Evolutionary conservation across 2,329 filamentous ascomycete species (phyloP).

Genomic region (Epichloe sylvatica): DNA sequence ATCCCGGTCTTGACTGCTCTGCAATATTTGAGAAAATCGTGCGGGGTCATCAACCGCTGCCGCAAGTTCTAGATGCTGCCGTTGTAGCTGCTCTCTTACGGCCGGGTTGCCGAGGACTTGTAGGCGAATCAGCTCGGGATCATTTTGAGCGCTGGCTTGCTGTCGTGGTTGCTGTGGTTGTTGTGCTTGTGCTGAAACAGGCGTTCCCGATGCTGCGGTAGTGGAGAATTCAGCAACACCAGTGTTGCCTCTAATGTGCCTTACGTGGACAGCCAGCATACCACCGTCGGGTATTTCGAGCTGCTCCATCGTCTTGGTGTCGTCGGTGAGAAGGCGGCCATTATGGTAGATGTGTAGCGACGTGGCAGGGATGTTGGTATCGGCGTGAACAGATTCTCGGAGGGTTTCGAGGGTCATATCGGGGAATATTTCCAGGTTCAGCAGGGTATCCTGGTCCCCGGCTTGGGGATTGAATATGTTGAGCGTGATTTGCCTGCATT

Average conservation of each 20-base stretch:
- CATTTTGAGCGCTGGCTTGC: constrained; percentile 29
- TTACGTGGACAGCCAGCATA: constrained; percentile 78
- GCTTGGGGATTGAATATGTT: constrained; percentile 65
- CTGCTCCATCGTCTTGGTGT: constrained; percentile 67
- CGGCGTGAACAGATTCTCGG: constrained; percentile 76
- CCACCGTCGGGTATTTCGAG: constrained; percentile 75
- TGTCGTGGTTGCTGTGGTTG: constrained; percentile 20
- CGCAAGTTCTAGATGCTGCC: constrained; percentile 63
- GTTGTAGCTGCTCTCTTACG: constrained; percentile 55
- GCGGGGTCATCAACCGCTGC: constrained; percentile 60
- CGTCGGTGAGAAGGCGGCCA: constrained; percentile 64
- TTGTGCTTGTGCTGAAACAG: constrained; percentile 18
- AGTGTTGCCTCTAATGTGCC: constrained; percentile 39
- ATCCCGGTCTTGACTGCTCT: constrained; percentile 54
- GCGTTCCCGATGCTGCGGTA: constrained; percentile 21
- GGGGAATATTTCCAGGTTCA: constrained; percentile 68
- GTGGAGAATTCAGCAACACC: neutral
- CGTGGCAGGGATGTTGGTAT: constrained; percentile 57
- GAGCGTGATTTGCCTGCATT: constrained; percentile 68
- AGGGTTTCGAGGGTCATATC: constrained; percentile 75
- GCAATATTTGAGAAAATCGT: constrained; percentile 61
- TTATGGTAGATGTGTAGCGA: constrained; percentile 85
- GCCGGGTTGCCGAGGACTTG: constrained; percentile 68
- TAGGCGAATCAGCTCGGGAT: constrained; percentile 71
- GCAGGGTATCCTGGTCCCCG: constrained; percentile 54